A percentile compares a stretch with the other conserved stretches of the same genome.
These are phyloP conservation scores for Vitis hybrid DNA, from an alignment of 177 flowering plant species.

Conservation along the genomic window DNA sequence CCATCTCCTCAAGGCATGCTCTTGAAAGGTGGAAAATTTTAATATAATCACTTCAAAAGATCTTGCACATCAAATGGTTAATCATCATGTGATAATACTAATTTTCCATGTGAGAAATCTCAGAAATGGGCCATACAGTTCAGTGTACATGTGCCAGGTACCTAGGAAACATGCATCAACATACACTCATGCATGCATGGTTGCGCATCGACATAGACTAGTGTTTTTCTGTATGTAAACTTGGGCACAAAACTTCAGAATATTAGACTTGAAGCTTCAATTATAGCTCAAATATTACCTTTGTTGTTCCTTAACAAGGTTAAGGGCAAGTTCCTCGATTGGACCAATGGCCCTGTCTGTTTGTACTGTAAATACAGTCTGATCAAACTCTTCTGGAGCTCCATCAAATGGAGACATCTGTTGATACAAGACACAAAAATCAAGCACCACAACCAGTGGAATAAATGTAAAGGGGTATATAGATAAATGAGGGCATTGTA, in stretches of 20 bases:
- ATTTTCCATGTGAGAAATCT: too few species aligned
- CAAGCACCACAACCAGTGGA: background rate
- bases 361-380: slow-evolving; percentile 70
- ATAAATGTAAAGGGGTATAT: too few species aligned
- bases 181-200: background rate
- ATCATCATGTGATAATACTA: too few species aligned
- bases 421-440: slow-evolving; percentile 2
- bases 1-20: too few species aligned
- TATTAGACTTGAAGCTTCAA: background rate
- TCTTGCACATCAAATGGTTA: too few species aligned
- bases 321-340: slow-evolving; percentile 60
- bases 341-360: slow-evolving; percentile 68
- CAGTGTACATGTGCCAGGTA: too few species aligned
- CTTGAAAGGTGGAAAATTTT: too few species aligned
- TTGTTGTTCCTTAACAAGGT: slow-evolving; percentile 75
- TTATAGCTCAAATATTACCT: slow-evolving; percentile 42
- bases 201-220: background rate
- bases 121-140: too few species aligned
- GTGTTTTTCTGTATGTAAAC: background rate
- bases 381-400: slow-evolving; percentile 95
- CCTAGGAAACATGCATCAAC: too few species aligned
- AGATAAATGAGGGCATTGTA: background rate
- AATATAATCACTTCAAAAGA: too few species aligned
- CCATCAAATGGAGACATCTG: slow-evolving; percentile 87
- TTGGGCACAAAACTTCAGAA: too few species aligned